A percentile compares a stretch with the other conserved stretches of the same genome.
These are phyloP conservation scores for Pelomyxa schiedti DNA, from an alignment of 78 protist genomes.

Conservation along the genomic window DNA sequence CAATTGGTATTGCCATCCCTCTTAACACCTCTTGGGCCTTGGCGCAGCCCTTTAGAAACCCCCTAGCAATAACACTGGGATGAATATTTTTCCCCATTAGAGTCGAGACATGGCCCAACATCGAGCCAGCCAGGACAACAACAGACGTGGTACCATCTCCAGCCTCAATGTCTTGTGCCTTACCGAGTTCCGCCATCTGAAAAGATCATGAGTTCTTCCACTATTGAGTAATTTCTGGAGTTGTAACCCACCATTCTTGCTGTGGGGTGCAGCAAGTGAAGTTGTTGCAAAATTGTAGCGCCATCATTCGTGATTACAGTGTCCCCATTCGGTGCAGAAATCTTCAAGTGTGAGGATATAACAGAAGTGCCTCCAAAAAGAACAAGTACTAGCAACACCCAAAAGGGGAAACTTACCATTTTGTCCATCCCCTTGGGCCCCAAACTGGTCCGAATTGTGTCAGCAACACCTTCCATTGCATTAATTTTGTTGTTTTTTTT, in stretches of 20 bases:
- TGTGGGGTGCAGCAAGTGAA: constrained; percentile 91
- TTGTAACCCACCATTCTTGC: constrained; percentile 79
- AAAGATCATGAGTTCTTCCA: background rate
- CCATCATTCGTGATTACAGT: constrained; percentile 98
- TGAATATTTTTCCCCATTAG: constrained; percentile 83
- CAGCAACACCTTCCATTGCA: constrained; percentile 84
- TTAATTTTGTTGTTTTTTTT: no score
- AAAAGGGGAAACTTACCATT: constrained; percentile 63
- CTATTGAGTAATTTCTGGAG: no score
- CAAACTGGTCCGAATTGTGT: constrained; percentile 90
- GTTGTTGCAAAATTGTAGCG: constrained; percentile 89
- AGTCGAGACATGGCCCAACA: constrained; percentile 54
- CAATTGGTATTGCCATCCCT: constrained; percentile 72
- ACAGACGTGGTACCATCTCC: constrained; percentile 99
- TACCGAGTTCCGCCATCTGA: constrained; percentile 91
- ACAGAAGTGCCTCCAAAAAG: background rate
- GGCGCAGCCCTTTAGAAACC: constrained; percentile 55
- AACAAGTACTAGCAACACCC: background rate
- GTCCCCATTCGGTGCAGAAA: constrained; percentile 71
- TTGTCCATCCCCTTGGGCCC: constrained; percentile 99
- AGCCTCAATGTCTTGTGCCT: constrained; percentile 99
- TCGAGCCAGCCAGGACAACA: constrained; percentile 88
- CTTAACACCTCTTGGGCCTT: constrained; percentile 62
- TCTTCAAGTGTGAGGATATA: constrained; percentile 2
- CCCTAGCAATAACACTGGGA: constrained; percentile 78